Percentiles rank a stretch among this genome's conserved stretches.
These are phyloP conservation scores for Rhodomyrtus psidioides DNA, from an alignment of 441 rosid genomes.

Conservation along the genomic window DNA sequence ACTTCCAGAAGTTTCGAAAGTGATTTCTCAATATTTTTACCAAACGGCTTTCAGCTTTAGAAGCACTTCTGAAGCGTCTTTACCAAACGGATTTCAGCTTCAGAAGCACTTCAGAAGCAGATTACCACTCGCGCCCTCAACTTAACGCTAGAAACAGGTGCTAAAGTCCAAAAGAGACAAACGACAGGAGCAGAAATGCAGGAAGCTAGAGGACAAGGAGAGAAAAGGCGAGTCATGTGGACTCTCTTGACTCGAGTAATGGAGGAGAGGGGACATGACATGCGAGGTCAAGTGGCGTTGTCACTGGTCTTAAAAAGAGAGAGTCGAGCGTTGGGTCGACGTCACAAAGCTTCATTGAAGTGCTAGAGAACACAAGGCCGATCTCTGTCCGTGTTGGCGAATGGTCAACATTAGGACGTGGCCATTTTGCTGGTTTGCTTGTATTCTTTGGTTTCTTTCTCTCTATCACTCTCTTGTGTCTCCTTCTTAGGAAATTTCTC, in stretches of 20 bases:
- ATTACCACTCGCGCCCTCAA: too few relatives aligned
- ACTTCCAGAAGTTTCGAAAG: too few relatives aligned
- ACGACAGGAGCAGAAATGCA: not conserved
- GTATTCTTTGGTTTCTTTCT: not conserved
- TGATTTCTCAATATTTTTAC: too few relatives aligned
- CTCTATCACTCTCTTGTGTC: not conserved
- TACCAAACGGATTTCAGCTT: too few relatives aligned
- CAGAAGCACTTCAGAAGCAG: too few relatives aligned
- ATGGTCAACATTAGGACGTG: not conserved
- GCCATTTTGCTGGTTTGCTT: not conserved
- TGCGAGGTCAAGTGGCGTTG: slow-evolving; percentile 18
- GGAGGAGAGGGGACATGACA: not conserved
- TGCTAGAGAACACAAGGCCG: slow-evolving; percentile 2
- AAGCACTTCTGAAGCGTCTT: too few relatives aligned
- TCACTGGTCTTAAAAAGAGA: not conserved
- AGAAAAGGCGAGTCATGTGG: not conserved
- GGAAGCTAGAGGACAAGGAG: not conserved
- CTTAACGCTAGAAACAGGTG: too few relatives aligned
- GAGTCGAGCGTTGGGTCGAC: not conserved
- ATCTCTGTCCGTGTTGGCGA: not conserved
- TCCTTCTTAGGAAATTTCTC: not conserved
- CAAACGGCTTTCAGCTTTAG: too few relatives aligned
- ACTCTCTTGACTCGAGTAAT: not conserved
- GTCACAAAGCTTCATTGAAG: not conserved
- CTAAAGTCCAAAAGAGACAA: not conserved